phyloP scores from a whole-genome alignment of 495 filamentous ascomycete genomes.

The Clohesyomyces aquaticus region DNA sequence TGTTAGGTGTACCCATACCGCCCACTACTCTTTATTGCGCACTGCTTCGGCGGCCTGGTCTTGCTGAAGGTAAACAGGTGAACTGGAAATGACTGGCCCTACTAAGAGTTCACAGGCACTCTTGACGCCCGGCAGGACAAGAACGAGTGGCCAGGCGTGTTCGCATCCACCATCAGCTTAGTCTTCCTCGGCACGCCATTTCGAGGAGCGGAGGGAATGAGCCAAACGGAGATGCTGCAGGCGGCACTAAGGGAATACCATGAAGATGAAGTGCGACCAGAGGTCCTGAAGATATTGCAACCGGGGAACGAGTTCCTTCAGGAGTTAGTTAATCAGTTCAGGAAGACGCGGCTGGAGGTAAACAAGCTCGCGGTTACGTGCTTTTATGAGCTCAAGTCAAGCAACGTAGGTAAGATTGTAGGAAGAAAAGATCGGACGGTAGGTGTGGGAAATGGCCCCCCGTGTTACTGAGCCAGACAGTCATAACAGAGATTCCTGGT shows the following conservation, averaged over 20 bases:
- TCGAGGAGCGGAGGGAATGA: not conserved
- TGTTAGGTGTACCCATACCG: not conserved
- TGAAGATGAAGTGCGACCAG: not conserved
- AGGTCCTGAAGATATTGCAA: not conserved
- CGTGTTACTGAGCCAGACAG: not conserved
- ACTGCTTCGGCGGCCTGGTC: not conserved
- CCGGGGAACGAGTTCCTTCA: not conserved
- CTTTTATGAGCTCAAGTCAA: conserved; percentile 32
- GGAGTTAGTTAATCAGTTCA: not conserved
- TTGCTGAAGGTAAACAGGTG: conserved; percentile 8
- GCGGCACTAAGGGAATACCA: not conserved
- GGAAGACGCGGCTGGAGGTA: not conserved
- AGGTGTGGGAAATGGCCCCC: not conserved
- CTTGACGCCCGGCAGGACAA: not conserved
- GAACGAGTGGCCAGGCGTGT: not conserved
- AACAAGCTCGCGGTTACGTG: conserved; percentile 8
- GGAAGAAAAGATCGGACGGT: not conserved
- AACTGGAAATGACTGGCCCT: not conserved
- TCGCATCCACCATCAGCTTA: not conserved
- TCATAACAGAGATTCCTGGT: conserved; percentile 27
- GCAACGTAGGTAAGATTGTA: conserved; percentile 24
- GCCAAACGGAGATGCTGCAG: not conserved
- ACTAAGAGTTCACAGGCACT: not conserved
- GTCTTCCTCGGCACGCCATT: not conserved
- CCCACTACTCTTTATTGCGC: not conserved